Percentiles rank a stretch among this genome's conserved stretches.
Conservation (phyloP, 169 alveolate genomes). For the Eimeria necatrix region DNA sequence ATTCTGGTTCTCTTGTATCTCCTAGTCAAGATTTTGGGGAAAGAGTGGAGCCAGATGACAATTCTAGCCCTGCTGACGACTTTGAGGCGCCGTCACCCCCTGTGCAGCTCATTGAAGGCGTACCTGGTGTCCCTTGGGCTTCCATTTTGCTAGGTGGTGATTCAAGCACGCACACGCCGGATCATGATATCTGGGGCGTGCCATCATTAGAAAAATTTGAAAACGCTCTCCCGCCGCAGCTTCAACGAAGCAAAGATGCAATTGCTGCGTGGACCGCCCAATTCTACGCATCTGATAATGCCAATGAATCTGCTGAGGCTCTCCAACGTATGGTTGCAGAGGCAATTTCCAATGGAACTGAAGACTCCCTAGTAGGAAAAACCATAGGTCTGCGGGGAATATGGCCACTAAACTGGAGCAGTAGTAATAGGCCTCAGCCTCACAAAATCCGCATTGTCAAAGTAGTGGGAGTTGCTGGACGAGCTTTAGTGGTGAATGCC, state of each 20-base stretch:
- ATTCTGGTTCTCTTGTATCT: no score
- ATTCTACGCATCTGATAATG: not conserved
- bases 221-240: not conserved
- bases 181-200: slow-evolving; percentile 12
- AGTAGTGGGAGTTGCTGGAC: not conserved
- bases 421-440: not conserved
- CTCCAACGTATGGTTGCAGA: not conserved
- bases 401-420: not conserved
- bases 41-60: no score
- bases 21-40: no score
- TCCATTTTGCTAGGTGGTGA: no score
- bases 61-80: no score
- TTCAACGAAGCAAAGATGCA: not conserved
- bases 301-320: not conserved
- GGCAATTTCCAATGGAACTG: not conserved
- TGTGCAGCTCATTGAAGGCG: no score
- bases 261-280: not conserved
- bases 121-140: no score
- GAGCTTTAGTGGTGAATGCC: slow-evolving; percentile 12
- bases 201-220: slow-evolving; percentile 26
- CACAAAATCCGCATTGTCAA: not conserved
- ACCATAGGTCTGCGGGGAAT: not conserved
- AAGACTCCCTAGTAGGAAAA: not conserved
- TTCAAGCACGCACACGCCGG: not conserved
- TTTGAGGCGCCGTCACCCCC: no score